Conservation (phyloP, 345 rosid genomes). For the Noccaea bulbosa region DNA sequence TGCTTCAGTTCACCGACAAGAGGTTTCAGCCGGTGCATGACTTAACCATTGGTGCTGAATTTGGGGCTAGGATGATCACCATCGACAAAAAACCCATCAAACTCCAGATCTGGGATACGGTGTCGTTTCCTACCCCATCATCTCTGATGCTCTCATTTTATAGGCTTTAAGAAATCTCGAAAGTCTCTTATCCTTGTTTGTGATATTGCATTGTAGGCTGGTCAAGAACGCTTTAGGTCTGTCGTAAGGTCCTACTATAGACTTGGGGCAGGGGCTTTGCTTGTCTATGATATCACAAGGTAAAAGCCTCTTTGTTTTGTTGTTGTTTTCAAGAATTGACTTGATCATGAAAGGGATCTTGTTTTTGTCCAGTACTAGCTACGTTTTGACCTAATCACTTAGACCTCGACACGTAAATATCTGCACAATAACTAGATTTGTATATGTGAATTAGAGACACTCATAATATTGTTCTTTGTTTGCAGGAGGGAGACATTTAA, state of each 20-base stretch:
- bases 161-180: neutral
- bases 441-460: neutral
- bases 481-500: conserved; percentile 92
- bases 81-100: conserved; percentile 90
- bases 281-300: conserved; percentile 98
- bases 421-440: conserved; percentile 20
- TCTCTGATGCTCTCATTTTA: neutral
- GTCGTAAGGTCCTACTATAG: conserved; percentile 94
- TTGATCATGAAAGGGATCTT: neutral
- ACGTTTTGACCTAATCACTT: neutral
- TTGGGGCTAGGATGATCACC: conserved; percentile 96
- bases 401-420: conserved; percentile 8
- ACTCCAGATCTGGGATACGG: conserved; percentile 99
- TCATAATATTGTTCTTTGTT: neutral
- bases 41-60: conserved; percentile 93
- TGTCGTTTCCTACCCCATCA: neutral
- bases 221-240: conserved; percentile 98
- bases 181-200: conserved; percentile 3
- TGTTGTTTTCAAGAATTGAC: neutral
- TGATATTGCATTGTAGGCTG: conserved; percentile 61
- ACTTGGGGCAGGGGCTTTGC: conserved; percentile 98
- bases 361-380: neutral
- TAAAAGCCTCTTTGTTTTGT: conserved; percentile 1
- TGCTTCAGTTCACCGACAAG: conserved; percentile 96
- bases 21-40: conserved; percentile 98